phyloP scores from a whole-genome alignment of 2,329 filamentous ascomycete genomes.

The Diaporthe caulivora region DNA sequence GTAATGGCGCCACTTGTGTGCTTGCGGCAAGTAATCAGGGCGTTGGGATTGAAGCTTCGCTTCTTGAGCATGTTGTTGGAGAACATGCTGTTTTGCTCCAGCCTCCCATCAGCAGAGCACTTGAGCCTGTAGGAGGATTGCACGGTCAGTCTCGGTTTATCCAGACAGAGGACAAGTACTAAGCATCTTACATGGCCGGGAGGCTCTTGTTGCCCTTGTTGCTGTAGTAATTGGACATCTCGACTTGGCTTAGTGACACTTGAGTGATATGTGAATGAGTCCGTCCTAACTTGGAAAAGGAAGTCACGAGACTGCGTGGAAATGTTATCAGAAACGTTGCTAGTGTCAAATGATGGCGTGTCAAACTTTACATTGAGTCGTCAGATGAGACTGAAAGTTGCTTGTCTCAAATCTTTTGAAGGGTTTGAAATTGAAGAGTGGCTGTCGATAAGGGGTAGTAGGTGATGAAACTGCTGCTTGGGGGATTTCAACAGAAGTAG shows the following conservation, averaged over 20 bases:
- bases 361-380: neutral
- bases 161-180: neutral
- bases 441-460: neutral
- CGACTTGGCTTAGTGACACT: neutral
- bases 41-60: conserved; percentile 1
- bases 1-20: conserved; percentile 9
- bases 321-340: neutral
- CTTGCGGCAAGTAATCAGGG: conserved; percentile 35
- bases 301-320: neutral
- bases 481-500: neutral
- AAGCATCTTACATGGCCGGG: conserved; percentile 16
- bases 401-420: neutral
- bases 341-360: neutral
- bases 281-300: neutral
- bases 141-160: neutral
- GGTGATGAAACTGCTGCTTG: neutral
- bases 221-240: conserved; percentile 23
- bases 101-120: conserved; percentile 34
- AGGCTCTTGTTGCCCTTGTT: conserved; percentile 18
- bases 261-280: neutral
- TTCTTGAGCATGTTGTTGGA: conserved; percentile 39
- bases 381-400: neutral
- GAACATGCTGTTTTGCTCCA: conserved; percentile 32
- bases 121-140: conserved; percentile 12
- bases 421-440: neutral